Percentiles rank a stretch among this genome's conserved stretches.
phyloP scores from a whole-genome alignment of 345 rosid genomes.

The Brassica rapa region DNA sequence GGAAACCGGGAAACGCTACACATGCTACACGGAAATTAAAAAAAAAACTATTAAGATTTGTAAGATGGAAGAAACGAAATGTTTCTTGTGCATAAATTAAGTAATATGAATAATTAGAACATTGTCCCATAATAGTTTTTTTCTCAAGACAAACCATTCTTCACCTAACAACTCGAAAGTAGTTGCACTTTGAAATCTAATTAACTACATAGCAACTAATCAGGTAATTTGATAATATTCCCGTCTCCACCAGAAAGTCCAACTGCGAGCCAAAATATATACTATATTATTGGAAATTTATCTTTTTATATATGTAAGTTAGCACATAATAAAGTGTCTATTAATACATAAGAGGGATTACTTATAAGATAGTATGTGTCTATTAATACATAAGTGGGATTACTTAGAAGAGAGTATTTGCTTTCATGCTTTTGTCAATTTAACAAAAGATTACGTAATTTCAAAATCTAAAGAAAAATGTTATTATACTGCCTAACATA shows the following conservation, averaged over 20 bases:
- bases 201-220: conserved; percentile 8
- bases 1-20: background rate
- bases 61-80: background rate
- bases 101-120: conserved; percentile 11
- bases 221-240: background rate
- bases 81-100: background rate
- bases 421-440: background rate
- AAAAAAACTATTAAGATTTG: background rate
- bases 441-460: background rate
- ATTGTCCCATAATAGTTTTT: background rate
- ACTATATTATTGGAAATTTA: background rate
- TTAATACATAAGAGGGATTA: background rate
- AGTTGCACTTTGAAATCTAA: background rate
- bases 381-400: background rate
- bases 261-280: background rate
- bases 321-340: background rate
- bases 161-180: conserved; percentile 20
- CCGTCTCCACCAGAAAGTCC: background rate
- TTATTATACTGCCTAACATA: background rate
- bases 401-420: background rate
- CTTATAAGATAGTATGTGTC: background rate
- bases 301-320: background rate
- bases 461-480: background rate
- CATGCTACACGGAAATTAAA: background rate
- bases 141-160: conserved; percentile 31